These are phyloP conservation scores for Malus sylvestris DNA, from an alignment of 306 rosid species.

Conservation along the genomic window DNA sequence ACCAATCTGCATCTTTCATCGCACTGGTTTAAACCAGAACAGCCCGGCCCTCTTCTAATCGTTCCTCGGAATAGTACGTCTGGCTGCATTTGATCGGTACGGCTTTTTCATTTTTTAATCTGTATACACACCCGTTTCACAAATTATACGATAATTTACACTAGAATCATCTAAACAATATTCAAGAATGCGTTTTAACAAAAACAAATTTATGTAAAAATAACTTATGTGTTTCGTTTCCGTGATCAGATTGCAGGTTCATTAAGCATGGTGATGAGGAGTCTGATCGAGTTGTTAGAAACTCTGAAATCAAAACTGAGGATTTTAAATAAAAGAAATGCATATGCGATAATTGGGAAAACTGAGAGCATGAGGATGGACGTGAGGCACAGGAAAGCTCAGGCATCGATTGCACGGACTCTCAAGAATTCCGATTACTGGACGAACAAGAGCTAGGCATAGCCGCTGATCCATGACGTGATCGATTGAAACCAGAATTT, in stretches of 20 bases:
- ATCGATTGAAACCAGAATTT: not conserved
- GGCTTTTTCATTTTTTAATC: too few relatives aligned
- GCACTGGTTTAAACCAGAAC: too few relatives aligned
- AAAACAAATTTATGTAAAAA: not conserved
- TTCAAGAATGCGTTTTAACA: not conserved
- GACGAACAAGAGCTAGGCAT: not conserved
- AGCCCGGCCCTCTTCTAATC: not conserved
- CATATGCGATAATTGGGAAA: not conserved
- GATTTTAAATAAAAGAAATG: not conserved
- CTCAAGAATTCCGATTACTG: not conserved
- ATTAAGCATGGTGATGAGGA: not conserved
- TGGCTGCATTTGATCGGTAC: not conserved
- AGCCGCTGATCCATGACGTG: not conserved
- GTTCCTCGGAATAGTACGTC: not conserved
- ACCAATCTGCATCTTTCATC: not conserved
- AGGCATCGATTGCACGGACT: not conserved
- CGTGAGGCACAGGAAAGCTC: not conserved
- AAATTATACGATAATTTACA: not conserved
- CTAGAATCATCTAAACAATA: not conserved
- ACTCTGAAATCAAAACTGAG: not conserved
- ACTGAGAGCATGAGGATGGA: not conserved
- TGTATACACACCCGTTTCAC: not conserved
- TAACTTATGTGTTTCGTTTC: not conserved
- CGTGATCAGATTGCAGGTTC: not conserved
- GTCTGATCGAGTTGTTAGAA: not conserved